These are phyloP conservation scores for Nothophoma quercina DNA, from an alignment of 2,329 filamentous ascomycete species.

Conservation along the genomic window DNA sequence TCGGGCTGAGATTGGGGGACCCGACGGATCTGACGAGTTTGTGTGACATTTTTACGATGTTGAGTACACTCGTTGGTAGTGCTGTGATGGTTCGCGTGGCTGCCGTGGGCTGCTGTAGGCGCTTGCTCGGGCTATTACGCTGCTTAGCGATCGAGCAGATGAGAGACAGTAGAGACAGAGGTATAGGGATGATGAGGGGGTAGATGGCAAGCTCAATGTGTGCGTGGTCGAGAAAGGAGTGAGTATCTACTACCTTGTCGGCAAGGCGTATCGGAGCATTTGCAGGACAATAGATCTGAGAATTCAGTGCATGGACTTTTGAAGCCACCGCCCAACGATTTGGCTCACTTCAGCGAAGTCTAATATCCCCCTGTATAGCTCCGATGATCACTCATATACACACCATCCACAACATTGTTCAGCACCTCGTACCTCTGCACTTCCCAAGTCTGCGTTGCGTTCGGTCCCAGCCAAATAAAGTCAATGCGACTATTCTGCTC, in stretches of 20 bases:
- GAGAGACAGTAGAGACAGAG: background rate
- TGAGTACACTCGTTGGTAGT: slow-evolving; percentile 63
- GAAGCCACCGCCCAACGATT: background rate
- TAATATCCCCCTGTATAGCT: slow-evolving; percentile 67
- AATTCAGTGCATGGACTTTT: too few species aligned
- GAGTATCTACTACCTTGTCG: too few species aligned
- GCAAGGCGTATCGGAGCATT: background rate
- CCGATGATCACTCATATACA: slow-evolving; percentile 70
- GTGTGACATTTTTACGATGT: slow-evolving; percentile 55
- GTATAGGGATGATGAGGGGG: background rate
- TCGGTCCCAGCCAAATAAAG: slow-evolving; percentile 58
- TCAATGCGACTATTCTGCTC: slow-evolving; percentile 69
- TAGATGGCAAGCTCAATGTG: background rate
- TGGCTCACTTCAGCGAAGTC: background rate
- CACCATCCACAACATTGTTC: slow-evolving; percentile 68
- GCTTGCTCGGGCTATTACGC: slow-evolving; percentile 55
- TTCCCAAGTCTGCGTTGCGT: slow-evolving; percentile 50
- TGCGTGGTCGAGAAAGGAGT: background rate
- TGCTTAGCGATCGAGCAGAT: slow-evolving; percentile 38
- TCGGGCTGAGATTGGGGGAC: slow-evolving; percentile 56
- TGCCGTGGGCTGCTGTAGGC: slow-evolving; percentile 63
- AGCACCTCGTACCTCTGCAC: slow-evolving; percentile 65
- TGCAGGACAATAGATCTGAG: background rate
- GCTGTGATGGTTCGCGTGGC: slow-evolving; percentile 63
- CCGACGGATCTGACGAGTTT: slow-evolving; percentile 54